phyloP scores from a whole-genome alignment of 345 rosid species.

The Eutrema heterophyllum region DNA sequence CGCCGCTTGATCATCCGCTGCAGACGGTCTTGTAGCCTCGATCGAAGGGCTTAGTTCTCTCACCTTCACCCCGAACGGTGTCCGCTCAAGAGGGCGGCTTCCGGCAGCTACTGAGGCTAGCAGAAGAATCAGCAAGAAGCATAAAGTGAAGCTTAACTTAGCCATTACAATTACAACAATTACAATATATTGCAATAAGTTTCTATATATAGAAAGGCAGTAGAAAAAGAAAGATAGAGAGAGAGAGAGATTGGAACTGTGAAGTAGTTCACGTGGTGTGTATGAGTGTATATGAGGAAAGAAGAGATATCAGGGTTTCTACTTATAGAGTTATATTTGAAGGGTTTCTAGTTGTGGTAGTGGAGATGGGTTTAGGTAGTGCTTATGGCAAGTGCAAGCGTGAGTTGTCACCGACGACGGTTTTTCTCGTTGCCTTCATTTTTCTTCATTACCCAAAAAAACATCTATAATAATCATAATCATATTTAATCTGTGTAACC shows the following conservation, averaged over 20 bases:
- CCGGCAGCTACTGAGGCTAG: conserved; percentile 1
- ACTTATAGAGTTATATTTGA: conserved; percentile 29
- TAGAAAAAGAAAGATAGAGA: not conserved
- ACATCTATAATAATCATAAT: not conserved
- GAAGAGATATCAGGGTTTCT: conserved; percentile 15
- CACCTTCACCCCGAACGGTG: conserved; percentile 8
- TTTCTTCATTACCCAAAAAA: conserved; percentile 10
- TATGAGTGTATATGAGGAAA: conserved; percentile 25
- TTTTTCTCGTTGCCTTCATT: conserved; percentile 18
- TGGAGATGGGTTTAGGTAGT: conserved; percentile 16
- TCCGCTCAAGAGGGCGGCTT: conserved; percentile 25
- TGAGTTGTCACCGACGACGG: conserved; percentile 28
- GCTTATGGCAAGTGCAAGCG: conserved; percentile 24
- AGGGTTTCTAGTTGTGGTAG: conserved; percentile 12
- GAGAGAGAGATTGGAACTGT: not conserved
- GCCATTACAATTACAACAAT: conserved; percentile 16
- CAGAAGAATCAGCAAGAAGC: conserved; percentile 29
- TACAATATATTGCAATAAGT: not conserved
- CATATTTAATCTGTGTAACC: not conserved
- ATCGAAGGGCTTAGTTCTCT: conserved; percentile 19
- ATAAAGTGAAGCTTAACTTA: conserved; percentile 10
- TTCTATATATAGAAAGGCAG: not conserved
- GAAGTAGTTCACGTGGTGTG: conserved; percentile 12
- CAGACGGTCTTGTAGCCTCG: not conserved
- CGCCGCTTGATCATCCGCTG: conserved; percentile 3